Evolutionary conservation across 1,139 yeast genomes (phyloP).

Genomic region (Protomyces macrosporus): DNA sequence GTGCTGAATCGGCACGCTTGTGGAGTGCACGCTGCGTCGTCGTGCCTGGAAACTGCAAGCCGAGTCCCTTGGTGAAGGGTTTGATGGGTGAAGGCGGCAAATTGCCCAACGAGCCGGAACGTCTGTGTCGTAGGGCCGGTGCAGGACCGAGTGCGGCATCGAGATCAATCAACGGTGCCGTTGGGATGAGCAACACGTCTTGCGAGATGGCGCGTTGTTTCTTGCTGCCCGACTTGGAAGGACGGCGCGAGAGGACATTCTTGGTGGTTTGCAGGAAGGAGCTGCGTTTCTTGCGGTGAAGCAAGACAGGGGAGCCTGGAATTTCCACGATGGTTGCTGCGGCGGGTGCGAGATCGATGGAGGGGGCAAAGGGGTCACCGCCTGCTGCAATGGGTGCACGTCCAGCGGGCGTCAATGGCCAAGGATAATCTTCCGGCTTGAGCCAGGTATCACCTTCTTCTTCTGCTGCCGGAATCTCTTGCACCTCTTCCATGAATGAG

Average conservation of each 20-base stretch:
- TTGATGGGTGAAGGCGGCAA: conserved; percentile 19
- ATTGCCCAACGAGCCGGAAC: conserved; percentile 16
- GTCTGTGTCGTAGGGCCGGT: conserved; percentile 14
- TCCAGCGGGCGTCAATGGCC: conserved; percentile 8
- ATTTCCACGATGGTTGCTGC: not conserved
- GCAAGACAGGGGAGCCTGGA: conserved; percentile 16
- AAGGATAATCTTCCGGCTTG: conserved; percentile 20
- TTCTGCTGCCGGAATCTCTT: conserved; percentile 6
- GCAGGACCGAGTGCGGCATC: conserved; percentile 16
- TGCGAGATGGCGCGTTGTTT: not conserved
- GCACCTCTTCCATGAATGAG: not conserved
- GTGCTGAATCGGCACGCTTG: conserved; percentile 19
- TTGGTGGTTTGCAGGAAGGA: conserved; percentile 22
- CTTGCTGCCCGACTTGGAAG: conserved; percentile 3
- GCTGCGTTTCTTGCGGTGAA: conserved; percentile 22
- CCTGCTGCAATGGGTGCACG: not conserved
- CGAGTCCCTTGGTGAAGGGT: not conserved
- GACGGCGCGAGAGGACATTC: conserved; percentile 16
- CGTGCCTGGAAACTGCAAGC: not conserved
- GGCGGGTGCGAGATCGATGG: conserved; percentile 22
- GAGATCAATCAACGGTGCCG: conserved; percentile 12
- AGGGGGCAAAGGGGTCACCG: conserved; percentile 12
- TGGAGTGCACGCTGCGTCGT: conserved; percentile 2
- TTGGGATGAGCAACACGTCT: conserved; percentile 4
- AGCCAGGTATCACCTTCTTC: conserved; percentile 22